Evolutionary conservation across 192 early-diverging fungal genomes (phyloP).

Genomic region (Pilaira anomala): DNA sequence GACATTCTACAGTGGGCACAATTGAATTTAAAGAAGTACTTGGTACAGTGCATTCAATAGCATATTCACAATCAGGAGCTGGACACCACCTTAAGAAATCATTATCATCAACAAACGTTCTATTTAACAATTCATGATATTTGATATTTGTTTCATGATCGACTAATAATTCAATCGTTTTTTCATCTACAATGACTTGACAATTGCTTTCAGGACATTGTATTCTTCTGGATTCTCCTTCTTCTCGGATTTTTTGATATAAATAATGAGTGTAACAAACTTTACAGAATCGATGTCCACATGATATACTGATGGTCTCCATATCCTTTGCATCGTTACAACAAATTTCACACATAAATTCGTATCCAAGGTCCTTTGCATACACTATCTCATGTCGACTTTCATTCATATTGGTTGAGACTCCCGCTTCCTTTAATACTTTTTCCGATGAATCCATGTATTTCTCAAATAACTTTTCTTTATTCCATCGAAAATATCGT

Average conservation of each 20-base stretch:
- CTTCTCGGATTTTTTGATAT: slow-evolving; percentile 75
- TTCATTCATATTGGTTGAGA: slow-evolving; percentile 24
- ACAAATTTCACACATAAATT: slow-evolving; percentile 90
- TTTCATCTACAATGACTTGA: slow-evolving; percentile 77
- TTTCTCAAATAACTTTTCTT: slow-evolving; percentile 79
- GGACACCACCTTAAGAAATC: slow-evolving; percentile 89
- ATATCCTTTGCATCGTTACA: slow-evolving; percentile 63
- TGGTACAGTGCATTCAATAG: slow-evolving; percentile 84
- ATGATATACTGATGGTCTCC: slow-evolving; percentile 71
- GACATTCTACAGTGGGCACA: slow-evolving; percentile 87
- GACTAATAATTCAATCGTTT: slow-evolving; percentile 72
- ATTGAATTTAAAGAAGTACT: slow-evolving; percentile 60
- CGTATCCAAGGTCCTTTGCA: slow-evolving; percentile 10
- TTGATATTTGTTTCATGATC: slow-evolving; percentile 52
- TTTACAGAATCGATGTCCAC: slow-evolving; percentile 86
- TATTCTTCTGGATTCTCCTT: slow-evolving; percentile 88
- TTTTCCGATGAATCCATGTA: slow-evolving; percentile 69
- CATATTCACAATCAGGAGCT: slow-evolving; percentile 93
- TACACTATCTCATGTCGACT: slow-evolving; percentile 25
- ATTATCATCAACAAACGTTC: slow-evolving; percentile 93
- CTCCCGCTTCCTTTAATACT: slow-evolving; percentile 61
- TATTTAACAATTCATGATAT: slow-evolving; percentile 71
- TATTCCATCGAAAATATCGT: slow-evolving; percentile 82
- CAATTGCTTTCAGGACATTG: slow-evolving; percentile 81
- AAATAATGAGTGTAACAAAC: slow-evolving; percentile 88